A percentile compares a stretch with the other conserved stretches of the same genome.
phyloP scores from a whole-genome alignment of 2,329 filamentous ascomycete genomes.

The Eutypella sp. region DNA sequence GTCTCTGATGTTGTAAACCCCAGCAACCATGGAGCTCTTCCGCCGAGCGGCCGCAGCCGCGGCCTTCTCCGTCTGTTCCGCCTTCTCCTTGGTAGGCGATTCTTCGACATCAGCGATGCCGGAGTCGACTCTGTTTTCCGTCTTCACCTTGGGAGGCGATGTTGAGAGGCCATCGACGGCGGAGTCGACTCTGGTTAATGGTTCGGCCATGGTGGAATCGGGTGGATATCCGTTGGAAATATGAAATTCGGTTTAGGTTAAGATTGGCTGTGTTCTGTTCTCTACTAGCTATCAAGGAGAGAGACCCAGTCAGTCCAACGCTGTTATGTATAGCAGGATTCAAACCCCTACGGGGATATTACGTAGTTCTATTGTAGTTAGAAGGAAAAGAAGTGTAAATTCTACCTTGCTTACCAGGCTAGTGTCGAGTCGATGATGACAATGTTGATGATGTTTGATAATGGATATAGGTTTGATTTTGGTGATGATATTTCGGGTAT shows the following conservation, averaged over 20 bases:
- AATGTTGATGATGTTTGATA: too few species aligned
- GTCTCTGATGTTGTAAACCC: constrained; percentile 78
- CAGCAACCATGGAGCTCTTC: constrained; percentile 66
- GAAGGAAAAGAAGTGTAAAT: too few species aligned
- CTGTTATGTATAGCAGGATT: neutral
- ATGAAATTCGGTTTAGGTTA: constrained; percentile 3
- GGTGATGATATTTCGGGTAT: too few species aligned
- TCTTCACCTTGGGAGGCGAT: too few species aligned
- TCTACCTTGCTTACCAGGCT: too few species aligned
- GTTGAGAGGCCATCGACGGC: neutral
- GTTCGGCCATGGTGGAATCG: constrained; percentile 5
- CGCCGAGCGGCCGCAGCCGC: constrained; percentile 56
- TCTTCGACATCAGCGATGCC: constrained; percentile 74
- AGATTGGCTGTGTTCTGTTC: constrained; percentile 1
- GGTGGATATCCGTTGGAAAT: too few species aligned
- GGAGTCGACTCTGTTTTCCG: constrained; percentile 85
- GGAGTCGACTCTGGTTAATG: neutral
- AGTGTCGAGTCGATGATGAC: too few species aligned
- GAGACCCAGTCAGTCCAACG: constrained; percentile 1
- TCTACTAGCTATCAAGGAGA: neutral
- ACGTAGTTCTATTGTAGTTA: too few species aligned
- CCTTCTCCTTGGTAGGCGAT: constrained; percentile 63
- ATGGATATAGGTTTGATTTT: too few species aligned
- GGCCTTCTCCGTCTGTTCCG: constrained; percentile 64
- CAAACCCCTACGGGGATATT: too few species aligned